A percentile compares a stretch with the other conserved stretches of the same genome.
These are phyloP conservation scores for Serpula lacrymans DNA, from an alignment of 768 basidiomycete species.

Conservation along the genomic window DNA sequence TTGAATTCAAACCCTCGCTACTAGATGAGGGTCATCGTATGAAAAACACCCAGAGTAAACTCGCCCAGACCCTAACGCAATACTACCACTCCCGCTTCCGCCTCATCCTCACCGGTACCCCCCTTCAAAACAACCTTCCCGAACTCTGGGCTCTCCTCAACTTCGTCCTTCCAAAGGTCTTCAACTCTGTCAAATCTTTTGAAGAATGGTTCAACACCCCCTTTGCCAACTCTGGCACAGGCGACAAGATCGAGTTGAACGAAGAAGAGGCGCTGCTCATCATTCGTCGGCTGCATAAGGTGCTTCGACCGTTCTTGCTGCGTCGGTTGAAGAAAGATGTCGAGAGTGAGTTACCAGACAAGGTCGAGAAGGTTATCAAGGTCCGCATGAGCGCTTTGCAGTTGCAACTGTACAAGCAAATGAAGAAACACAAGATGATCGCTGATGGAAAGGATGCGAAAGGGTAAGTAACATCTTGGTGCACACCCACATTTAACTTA, in stretches of 20 bases:
- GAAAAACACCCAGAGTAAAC: conserved; percentile 93
- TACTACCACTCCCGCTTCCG: conserved; percentile 93
- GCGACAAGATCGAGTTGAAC: conserved; percentile 97
- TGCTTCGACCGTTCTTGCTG: conserved; percentile 90
- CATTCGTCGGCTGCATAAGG: conserved; percentile 94
- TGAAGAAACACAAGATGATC: conserved; percentile 98
- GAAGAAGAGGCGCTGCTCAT: conserved; percentile 99
- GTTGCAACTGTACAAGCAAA: conserved; percentile 90
- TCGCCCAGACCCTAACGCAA: conserved; percentile 84
- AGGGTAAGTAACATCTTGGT: conserved; percentile 59
- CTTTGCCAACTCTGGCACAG: conserved; percentile 96
- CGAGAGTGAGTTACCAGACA: conserved; percentile 92
- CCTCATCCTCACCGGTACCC: conserved; percentile 93
- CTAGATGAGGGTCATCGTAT: conserved; percentile 94
- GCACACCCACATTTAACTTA: background rate
- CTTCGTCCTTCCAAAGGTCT: conserved; percentile 91
- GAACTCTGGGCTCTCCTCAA: conserved; percentile 95
- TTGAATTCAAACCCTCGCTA: conserved; percentile 4
- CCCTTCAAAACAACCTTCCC: conserved; percentile 94
- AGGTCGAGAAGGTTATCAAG: conserved; percentile 98
- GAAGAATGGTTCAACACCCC: conserved; percentile 99
- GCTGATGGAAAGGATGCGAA: conserved; percentile 75
- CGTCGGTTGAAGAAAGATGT: conserved; percentile 95
- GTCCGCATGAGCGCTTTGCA: conserved; percentile 92
- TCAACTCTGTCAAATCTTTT: conserved; percentile 99